phyloP scores from a whole-genome alignment of 768 basidiomycete genomes.

The Trametes gibbosa region DNA sequence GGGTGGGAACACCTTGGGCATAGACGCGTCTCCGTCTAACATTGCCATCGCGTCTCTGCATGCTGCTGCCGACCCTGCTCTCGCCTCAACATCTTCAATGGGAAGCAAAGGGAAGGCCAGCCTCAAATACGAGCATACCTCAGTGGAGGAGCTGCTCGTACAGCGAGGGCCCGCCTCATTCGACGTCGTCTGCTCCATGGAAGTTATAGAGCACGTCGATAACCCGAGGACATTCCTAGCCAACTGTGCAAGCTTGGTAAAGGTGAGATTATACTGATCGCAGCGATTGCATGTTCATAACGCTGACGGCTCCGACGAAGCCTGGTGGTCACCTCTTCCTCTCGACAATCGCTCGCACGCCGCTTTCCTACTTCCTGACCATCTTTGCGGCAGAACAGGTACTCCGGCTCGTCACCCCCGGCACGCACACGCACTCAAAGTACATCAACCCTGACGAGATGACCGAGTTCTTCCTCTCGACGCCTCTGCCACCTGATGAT shows the following conservation, averaged over 20 bases:
- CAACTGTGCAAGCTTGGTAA: constrained; percentile 80
- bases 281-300: too few relatives aligned
- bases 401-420: constrained; percentile 73
- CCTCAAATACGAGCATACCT: constrained; percentile 67
- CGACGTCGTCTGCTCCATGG: constrained; percentile 96
- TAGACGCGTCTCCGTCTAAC: constrained; percentile 89
- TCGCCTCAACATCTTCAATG: constrained; percentile 35
- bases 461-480: constrained; percentile 67
- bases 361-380: constrained; percentile 66
- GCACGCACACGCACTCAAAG: constrained; percentile 92
- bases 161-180: constrained; percentile 57
- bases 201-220: constrained; percentile 97
- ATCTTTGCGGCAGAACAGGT: constrained; percentile 81
- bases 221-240: constrained; percentile 82
- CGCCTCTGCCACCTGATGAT: constrained; percentile 22
- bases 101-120: constrained; percentile 15
- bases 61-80: constrained; percentile 69
- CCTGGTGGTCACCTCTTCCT: constrained; percentile 95
- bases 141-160: constrained; percentile 69
- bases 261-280: constrained; percentile 46
- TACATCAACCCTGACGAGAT: constrained; percentile 88
- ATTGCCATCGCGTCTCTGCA: constrained; percentile 83
- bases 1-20: constrained; percentile 84
- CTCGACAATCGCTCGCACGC: constrained; percentile 89
- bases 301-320: constrained; percentile 37